A percentile compares a stretch with the other conserved stretches of the same genome.
Evolutionary conservation across 73 alveolate genomes (phyloP).

Genomic region (Blepharisma stoltei): DNA sequence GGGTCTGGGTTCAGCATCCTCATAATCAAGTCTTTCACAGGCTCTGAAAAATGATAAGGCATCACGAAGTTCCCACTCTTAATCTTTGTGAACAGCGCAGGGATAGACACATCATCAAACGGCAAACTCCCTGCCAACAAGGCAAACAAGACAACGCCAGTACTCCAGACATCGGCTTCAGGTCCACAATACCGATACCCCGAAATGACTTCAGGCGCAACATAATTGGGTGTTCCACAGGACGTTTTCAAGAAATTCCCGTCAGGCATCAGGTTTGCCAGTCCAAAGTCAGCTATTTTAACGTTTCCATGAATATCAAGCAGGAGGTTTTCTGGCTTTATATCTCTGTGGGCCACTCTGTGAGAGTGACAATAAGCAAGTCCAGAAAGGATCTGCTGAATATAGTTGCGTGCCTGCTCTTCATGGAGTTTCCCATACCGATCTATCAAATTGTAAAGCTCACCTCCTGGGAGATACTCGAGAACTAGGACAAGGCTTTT

Average conservation of each 20-base stretch:
- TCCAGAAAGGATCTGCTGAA: slow-evolving; percentile 73
- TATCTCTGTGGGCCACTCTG: slow-evolving; percentile 74
- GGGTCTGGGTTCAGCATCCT: slow-evolving; percentile 89
- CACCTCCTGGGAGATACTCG: slow-evolving; percentile 93
- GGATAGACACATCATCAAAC: slow-evolving; percentile 76
- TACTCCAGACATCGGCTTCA: slow-evolving; percentile 79
- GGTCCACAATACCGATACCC: slow-evolving; percentile 82
- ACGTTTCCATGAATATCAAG: slow-evolving; percentile 66
- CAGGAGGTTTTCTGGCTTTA: slow-evolving; percentile 76
- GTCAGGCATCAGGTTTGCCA: slow-evolving; percentile 63
- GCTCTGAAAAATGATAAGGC: slow-evolving; percentile 55
- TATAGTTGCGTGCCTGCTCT: slow-evolving; percentile 63
- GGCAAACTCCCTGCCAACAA: slow-evolving; percentile 85
- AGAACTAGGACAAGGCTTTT: slow-evolving; percentile 57
- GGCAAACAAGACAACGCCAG: slow-evolving; percentile 83
- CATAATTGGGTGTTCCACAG: slow-evolving; percentile 93
- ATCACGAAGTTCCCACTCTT: slow-evolving; percentile 51
- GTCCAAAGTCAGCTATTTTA: slow-evolving; percentile 85
- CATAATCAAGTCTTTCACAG: slow-evolving; percentile 83
- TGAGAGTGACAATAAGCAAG: slow-evolving; percentile 66
- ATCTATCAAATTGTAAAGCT: slow-evolving; percentile 85
- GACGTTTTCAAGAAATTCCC: slow-evolving; percentile 80
- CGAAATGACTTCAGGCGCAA: slow-evolving; percentile 90
- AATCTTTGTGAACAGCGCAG: slow-evolving; percentile 70
- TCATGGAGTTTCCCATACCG: slow-evolving; percentile 68